A percentile compares a stretch with the other conserved stretches of the same genome.
Conservation (phyloP, 2,329 filamentous ascomycete genomes). For the Harringtonia lauricola region DNA sequence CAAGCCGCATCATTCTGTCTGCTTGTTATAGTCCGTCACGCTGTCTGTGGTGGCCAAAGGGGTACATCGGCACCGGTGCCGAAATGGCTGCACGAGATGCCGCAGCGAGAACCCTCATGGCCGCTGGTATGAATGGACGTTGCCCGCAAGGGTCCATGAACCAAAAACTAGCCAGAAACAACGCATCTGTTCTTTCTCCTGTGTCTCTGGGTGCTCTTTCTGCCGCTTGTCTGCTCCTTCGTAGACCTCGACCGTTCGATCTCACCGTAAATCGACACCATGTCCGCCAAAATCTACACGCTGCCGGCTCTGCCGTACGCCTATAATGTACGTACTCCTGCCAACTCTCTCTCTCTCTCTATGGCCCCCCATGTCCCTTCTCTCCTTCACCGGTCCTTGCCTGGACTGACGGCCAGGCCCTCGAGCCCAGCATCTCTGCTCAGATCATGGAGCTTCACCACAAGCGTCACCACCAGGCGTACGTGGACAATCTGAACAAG, state of each 20-base stretch:
- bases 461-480: slow-evolving; percentile 89
- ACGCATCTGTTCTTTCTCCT: too few relatives aligned
- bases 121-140: neutral
- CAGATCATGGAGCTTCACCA: slow-evolving; percentile 97
- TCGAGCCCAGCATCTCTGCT: slow-evolving; percentile 64
- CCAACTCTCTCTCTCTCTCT: slow-evolving; percentile 26
- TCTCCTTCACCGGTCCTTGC: too few relatives aligned
- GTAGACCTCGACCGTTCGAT: neutral
- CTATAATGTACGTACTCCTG: slow-evolving; percentile 16
- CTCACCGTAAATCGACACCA: neutral
- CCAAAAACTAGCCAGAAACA: too few relatives aligned
- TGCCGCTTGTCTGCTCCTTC: neutral
- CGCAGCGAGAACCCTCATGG: neutral
- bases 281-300: slow-evolving; percentile 13
- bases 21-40: neutral
- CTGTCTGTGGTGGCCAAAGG: neutral
- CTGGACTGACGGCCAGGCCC: slow-evolving; percentile 19
- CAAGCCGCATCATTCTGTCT: too few relatives aligned
- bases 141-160: too few relatives aligned
- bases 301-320: slow-evolving; percentile 20
- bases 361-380: neutral
- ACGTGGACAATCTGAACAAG: slow-evolving; percentile 81
- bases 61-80: neutral
- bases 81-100: neutral
- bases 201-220: too few relatives aligned